A percentile compares a stretch with the other conserved stretches of the same genome.
These are phyloP conservation scores for Plasmodium coatneyi DNA, from an alignment of 169 alveolate genomes.

Conservation along the genomic window DNA sequence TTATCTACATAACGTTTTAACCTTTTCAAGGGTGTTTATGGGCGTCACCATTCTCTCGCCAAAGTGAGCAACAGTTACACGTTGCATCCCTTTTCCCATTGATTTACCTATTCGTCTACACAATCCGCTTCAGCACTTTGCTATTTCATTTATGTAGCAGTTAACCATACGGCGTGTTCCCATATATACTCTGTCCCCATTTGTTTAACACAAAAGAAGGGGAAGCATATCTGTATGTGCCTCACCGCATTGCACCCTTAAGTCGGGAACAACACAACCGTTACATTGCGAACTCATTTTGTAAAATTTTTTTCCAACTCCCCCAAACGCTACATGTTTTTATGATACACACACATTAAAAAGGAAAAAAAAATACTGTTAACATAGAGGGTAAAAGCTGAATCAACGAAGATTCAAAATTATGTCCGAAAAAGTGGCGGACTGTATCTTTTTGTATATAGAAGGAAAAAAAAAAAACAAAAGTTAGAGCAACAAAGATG, in stretches of 20 bases:
- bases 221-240: background rate
- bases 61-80: background rate
- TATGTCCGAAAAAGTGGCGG: background rate
- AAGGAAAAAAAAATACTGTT: background rate
- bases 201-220: background rate
- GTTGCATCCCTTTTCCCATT: conserved; percentile 8
- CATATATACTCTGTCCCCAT: background rate
- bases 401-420: conserved; percentile 15
- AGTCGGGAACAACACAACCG: background rate
- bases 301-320: conserved; percentile 29
- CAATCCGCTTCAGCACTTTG: conserved; percentile 26
- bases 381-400: conserved; percentile 22
- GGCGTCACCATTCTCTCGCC: background rate
- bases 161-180: background rate
- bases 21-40: conserved; percentile 2
- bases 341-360: conserved; percentile 5
- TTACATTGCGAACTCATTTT: conserved; percentile 6
- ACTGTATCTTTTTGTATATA: background rate
- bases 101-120: conserved; percentile 19
- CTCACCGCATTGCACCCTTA: background rate
- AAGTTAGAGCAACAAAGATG: background rate
- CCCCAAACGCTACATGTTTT: conserved; percentile 1
- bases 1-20: conserved; percentile 16
- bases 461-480: background rate
- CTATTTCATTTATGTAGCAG: conserved; percentile 16